A percentile compares a stretch with the other conserved stretches of the same genome.
These are phyloP conservation scores for Venturia asperata DNA, from an alignment of 2,329 filamentous ascomycete species.

Conservation along the genomic window DNA sequence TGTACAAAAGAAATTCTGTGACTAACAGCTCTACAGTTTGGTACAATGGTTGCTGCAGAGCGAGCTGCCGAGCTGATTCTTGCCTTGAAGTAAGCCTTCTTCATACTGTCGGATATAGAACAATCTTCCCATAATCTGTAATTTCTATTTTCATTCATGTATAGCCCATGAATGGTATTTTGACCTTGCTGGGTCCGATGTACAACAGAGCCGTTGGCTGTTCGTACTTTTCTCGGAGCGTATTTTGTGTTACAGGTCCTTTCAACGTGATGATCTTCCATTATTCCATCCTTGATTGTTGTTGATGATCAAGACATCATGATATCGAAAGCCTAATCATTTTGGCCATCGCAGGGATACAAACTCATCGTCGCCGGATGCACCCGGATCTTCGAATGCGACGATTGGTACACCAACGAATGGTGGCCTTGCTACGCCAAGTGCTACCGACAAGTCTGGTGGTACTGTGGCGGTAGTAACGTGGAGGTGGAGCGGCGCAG, in stretches of 20 bases:
- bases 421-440: background rate
- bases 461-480: background rate
- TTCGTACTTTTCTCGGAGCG: too few species aligned
- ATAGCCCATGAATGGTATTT: background rate
- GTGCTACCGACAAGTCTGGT: background rate
- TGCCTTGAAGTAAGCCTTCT: conserved; percentile 23
- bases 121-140: background rate
- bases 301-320: too few species aligned
- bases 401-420: background rate
- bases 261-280: too few species aligned
- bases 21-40: conserved; percentile 33
- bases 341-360: background rate
- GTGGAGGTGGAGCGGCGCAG: background rate
- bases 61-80: conserved; percentile 45
- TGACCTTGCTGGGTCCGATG: background rate
- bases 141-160: background rate
- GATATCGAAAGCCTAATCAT: background rate
- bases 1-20: background rate
- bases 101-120: background rate
- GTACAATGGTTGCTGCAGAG: conserved; percentile 49
- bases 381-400: background rate
- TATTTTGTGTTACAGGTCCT: too few species aligned
- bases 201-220: too few species aligned
- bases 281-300: too few species aligned
- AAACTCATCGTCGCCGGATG: background rate